phyloP scores from a whole-genome alignment of 805 yeast species.

The Candida xiaguanensis region DNA sequence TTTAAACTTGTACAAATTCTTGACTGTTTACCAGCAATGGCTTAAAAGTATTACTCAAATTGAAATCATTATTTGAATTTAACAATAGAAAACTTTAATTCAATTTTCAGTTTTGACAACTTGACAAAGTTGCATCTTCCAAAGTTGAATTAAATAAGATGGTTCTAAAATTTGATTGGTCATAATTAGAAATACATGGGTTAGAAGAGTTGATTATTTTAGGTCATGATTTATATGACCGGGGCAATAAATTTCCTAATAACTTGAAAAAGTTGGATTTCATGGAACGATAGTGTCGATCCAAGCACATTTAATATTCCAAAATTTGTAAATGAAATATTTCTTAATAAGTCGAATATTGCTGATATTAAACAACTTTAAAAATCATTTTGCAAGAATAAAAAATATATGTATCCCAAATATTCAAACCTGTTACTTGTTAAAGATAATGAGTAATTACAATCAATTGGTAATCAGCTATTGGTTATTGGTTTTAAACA shows the following conservation, averaged over 20 bases:
- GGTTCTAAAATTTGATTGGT: background rate
- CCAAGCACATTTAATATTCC: slow-evolving; percentile 23
- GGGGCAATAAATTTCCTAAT: slow-evolving; percentile 27
- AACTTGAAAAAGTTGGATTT: slow-evolving; percentile 28
- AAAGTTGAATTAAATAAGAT: slow-evolving; percentile 15
- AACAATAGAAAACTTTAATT: slow-evolving; percentile 16
- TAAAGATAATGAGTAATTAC: slow-evolving; percentile 24
- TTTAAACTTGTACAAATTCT: slow-evolving; percentile 21
- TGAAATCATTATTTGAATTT: slow-evolving; percentile 21
- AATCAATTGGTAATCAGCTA: too few species aligned
- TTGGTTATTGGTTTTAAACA: too few species aligned
- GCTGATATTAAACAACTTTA: slow-evolving; percentile 4
- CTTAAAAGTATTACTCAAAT: slow-evolving; percentile 14
- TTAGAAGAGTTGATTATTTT: slow-evolving; percentile 26
- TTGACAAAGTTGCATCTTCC: slow-evolving; percentile 28
- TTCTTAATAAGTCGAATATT: slow-evolving; percentile 28
- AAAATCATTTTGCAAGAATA: background rate
- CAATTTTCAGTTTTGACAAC: slow-evolving; percentile 22
- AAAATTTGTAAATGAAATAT: slow-evolving; percentile 20
- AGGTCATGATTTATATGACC: slow-evolving; percentile 28
- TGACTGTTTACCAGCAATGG: slow-evolving; percentile 17
- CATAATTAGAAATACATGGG: slow-evolving; percentile 11
- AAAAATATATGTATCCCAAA: slow-evolving; percentile 19
- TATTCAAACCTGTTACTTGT: slow-evolving; percentile 16
- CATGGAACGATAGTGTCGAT: slow-evolving; percentile 29